phyloP scores from a whole-genome alignment of 2,329 filamentous ascomycete species.

The Penicillium italicum region DNA sequence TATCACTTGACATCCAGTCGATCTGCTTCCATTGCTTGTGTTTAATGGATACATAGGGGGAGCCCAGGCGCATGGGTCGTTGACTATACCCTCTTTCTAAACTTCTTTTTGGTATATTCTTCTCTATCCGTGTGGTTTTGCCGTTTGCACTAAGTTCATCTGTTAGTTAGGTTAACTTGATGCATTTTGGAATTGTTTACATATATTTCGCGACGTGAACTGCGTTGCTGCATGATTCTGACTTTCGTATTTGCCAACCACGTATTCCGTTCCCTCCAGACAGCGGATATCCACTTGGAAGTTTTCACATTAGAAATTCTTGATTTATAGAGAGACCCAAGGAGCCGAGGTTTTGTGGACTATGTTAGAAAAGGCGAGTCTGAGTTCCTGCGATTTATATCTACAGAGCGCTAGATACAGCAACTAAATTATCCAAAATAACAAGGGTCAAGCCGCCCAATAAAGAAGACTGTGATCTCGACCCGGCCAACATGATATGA shows the following conservation, averaged over 20 bases:
- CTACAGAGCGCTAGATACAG: slow-evolving; percentile 22
- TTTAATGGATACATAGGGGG: slow-evolving; percentile 1
- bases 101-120: neutral
- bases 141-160: neutral
- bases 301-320: neutral
- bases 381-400: slow-evolving; percentile 18
- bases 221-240: neutral
- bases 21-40: neutral
- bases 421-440: slow-evolving; percentile 10
- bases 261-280: too few relatives aligned
- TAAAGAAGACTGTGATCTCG: neutral
- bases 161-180: neutral
- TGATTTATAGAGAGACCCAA: neutral
- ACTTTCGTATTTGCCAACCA: neutral
- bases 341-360: too few relatives aligned
- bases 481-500: neutral
- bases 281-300: neutral
- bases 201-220: neutral
- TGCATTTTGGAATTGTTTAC: neutral
- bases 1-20: neutral
- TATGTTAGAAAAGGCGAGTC: neutral
- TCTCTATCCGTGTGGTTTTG: neutral
- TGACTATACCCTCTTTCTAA: neutral
- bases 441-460: neutral
- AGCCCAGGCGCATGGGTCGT: slow-evolving; percentile 7